Base-by-base conservation (phyloP, 1,139 yeast genomes). In the Petasospora rhodanensis region DNA sequence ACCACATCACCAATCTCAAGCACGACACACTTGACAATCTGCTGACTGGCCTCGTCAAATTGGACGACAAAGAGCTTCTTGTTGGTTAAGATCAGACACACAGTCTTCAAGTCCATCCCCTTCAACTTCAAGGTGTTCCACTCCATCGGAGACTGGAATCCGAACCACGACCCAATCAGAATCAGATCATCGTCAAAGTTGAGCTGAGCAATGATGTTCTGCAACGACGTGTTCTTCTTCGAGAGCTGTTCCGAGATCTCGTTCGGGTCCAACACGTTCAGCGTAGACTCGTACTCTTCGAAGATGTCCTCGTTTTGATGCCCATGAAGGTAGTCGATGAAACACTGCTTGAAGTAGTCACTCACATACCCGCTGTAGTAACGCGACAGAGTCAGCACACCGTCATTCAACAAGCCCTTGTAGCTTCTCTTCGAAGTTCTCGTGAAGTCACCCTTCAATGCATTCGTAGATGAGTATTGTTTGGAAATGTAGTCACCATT, bases 121-220 rank as follows among this genome's bases (percentile, higher is more conserved):
- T 48, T 45, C 11, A 45, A 29, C 19, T 45, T 42, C 23, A 51
- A 23, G 14, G 38, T 29, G 26, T 46, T 38, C 18, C 36, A 41
- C 24, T 40, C 28, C 40, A 49, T 32, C 4, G 51, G 36, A 10
- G 49, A 45, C 23, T 33, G 31, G 28, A 46, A 41, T 4, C 44
- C 49, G 15, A 39, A 37, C 52, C 52, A 49, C 2, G 51, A 45
- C 3, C 48, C 52, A 29, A 51, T 45, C 2, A 48, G 27, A 12
- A 34, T 52, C 25, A 16, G 39, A 42, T 35, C 56, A 32, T 32
- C 51, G 35, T 89, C 97, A 68, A 89, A 83, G 58, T 85, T 93
- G 41, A 97, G 95, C 14, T 70, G 68, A 40, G 73, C 85, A 31
- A 93, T 76, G 45, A 61, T 50, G 66, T 85, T 86, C 63, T 83